Evolutionary conservation across 1,284 basidiomycete genomes (phyloP).

Genomic region (Ceratobasidium sp.): DNA sequence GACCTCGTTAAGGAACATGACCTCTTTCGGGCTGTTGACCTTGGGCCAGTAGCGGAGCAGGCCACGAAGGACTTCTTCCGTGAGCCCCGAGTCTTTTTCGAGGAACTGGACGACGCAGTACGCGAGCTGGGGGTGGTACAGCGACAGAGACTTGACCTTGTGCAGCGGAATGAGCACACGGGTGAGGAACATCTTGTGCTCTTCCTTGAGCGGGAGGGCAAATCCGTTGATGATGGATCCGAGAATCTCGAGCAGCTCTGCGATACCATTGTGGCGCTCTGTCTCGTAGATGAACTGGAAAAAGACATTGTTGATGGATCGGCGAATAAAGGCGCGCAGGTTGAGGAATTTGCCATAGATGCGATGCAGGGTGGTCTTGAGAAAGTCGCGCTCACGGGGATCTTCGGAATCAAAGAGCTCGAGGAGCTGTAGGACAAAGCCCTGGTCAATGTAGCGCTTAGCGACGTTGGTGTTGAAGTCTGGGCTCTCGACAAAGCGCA

Average conservation of each 20-base stretch:
- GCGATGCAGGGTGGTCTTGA: constrained; percentile 98
- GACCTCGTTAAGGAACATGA: constrained; percentile 99
- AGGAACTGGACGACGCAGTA: constrained; percentile 99
- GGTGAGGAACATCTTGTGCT: constrained; percentile 98
- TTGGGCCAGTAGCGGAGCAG: constrained; percentile 98
- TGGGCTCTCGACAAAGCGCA: constrained; percentile 96
- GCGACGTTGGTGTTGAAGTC: constrained; percentile 99
- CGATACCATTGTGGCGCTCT: constrained; percentile 98
- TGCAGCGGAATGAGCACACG: constrained; percentile 96
- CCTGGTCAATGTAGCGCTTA: constrained; percentile 97
- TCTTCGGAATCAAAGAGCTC: constrained; percentile 99
- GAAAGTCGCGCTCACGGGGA: constrained; percentile 97
- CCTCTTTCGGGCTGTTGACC: constrained; percentile 99
- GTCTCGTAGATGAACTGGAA: constrained; percentile 99
- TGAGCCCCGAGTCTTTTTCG: constrained; percentile 92
- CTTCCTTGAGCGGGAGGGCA: constrained; percentile 96
- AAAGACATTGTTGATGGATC: constrained; percentile 99
- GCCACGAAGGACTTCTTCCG: constrained; percentile 95
- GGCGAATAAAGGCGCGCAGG: constrained; percentile 96
- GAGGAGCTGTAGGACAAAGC: constrained; percentile 93
- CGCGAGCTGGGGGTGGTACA: constrained; percentile 98
- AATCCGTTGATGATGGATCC: constrained; percentile 99
- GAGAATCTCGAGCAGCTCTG: constrained; percentile 96
- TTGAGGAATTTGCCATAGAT: constrained; percentile 99
- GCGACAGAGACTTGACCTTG: constrained; percentile 95